Evolutionary conservation across 805 yeast species (phyloP).

Genomic region (Candida verbasci): DNA sequence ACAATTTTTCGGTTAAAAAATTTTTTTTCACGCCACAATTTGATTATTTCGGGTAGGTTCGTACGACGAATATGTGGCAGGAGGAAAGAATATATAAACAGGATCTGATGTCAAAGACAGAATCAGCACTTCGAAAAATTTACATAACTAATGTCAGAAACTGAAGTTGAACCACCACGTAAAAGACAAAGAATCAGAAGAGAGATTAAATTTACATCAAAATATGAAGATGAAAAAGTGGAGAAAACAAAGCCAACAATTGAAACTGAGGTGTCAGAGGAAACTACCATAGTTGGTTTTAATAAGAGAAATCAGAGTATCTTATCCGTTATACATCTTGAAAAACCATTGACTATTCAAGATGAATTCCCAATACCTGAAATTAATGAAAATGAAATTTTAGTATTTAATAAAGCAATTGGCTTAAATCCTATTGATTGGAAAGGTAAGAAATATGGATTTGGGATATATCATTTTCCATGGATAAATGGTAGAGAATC

Average conservation of each 20-base stretch:
- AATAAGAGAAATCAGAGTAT: constrained; percentile 12
- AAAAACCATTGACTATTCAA: constrained; percentile 16
- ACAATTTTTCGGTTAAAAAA: constrained; percentile 2
- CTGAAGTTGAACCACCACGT: constrained; percentile 4
- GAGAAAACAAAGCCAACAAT: no score
- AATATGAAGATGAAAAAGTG: neutral
- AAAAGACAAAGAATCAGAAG: constrained; percentile 1
- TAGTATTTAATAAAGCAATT: constrained; percentile 24
- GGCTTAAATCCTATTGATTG: constrained; percentile 49
- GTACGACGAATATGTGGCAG: constrained; percentile 2
- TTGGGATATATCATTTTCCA: constrained; percentile 45
- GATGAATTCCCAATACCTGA: constrained; percentile 16
- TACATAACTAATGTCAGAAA: constrained; percentile 4
- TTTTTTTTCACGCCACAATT: constrained; percentile 1
- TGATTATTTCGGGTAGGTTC: constrained; percentile 5
- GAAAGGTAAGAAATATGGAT: constrained; percentile 43
- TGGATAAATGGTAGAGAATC: constrained; percentile 50
- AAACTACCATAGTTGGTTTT: constrained; percentile 1
- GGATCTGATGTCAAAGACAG: no score
- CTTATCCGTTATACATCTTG: constrained; percentile 15
- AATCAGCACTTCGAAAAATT: no score
- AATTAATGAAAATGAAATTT: constrained; percentile 17
- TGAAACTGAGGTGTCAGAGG: no score
- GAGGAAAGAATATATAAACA: neutral
- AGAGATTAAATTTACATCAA: neutral